These are phyloP conservation scores for Boletales sp. DNA, from an alignment of 768 basidiomycete genomes.

Conservation along the genomic window DNA sequence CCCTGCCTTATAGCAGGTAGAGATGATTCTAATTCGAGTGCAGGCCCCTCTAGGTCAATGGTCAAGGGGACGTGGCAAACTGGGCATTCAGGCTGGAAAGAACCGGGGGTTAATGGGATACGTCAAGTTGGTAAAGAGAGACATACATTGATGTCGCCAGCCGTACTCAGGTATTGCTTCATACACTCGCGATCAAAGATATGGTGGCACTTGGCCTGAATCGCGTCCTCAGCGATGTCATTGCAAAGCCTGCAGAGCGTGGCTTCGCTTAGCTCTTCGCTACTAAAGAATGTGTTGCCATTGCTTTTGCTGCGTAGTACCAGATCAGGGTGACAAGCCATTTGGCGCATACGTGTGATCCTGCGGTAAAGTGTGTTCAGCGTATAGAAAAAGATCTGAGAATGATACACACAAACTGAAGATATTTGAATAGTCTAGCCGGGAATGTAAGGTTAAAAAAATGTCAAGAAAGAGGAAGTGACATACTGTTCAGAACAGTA, in stretches of 20 bases:
- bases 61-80: conserved; percentile 91
- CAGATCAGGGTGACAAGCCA: conserved; percentile 94
- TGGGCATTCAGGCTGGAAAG: conserved; percentile 78
- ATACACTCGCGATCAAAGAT: conserved; percentile 97
- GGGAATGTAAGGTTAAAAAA: conserved; percentile 4
- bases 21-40: conserved; percentile 76
- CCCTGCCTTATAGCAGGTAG: conserved; percentile 64
- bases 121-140: neutral
- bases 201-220: conserved; percentile 88
- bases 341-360: conserved; percentile 93
- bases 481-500: conserved; percentile 87
- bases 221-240: conserved; percentile 96
- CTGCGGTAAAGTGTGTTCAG: conserved; percentile 35
- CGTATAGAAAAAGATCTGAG: neutral
- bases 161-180: conserved; percentile 81
- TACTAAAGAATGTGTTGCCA: conserved; percentile 51
- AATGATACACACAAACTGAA: conserved; percentile 60
- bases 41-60: conserved; percentile 93
- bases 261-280: conserved; percentile 62
- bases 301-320: conserved; percentile 87
- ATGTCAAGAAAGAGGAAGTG: neutral
- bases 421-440: conserved; percentile 81
- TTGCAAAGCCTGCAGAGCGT: conserved; percentile 94
- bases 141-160: conserved; percentile 60
- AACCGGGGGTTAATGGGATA: neutral